Evolutionary conservation across 2,329 filamentous ascomycete species (phyloP), one percentile per base, ranked within the genome.

Genomic region (Westerdykella sp.): DNA sequence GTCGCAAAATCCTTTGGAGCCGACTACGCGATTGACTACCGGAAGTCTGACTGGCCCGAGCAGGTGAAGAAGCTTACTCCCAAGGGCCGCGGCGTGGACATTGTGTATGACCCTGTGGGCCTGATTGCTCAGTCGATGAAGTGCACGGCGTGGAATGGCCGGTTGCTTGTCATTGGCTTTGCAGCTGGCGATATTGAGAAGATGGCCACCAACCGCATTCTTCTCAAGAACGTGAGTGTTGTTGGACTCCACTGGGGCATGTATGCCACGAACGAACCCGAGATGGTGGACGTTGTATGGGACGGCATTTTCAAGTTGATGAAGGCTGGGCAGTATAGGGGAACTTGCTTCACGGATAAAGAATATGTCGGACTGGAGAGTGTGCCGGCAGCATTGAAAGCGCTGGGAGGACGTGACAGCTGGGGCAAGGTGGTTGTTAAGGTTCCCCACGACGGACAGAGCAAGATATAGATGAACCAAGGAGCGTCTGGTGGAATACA

Each of bases 401-500:
- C 85, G 2, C 69, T 97, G 43, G 90, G 87, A 1, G 80, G 80
- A 1, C 75, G 91, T 46, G 86, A 85, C 40, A 95, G 89, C 1
- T 97, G 91, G 91, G 91, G 91, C 0, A 97, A 97, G 75, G 91
- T 97, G 1, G 87, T 96, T 1, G 83, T 96, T 15, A 87, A 87
- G 69, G 74, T 97, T 34, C 82, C 84, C 1, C 85, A 89, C 43
- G 61, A 66, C 11, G 60, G 60, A 2, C 54, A 54, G 28, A 67
- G 63, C 34, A 68, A 66, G 54, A 62, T 68, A 7, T 67, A 51
- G 25, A 7, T 28, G 11, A 21, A 21, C 4, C 6, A 21, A 21
- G 18, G 18, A 21, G 18, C 18, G 18, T 21, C 18, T 21, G 6
- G 6, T 21, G 18, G 18, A 21, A 21, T 21, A 21, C 18, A 21